Evolutionary conservation across 2,329 filamentous ascomycete species (phyloP).

Genomic region (Cryphonectria parasitica): DNA sequence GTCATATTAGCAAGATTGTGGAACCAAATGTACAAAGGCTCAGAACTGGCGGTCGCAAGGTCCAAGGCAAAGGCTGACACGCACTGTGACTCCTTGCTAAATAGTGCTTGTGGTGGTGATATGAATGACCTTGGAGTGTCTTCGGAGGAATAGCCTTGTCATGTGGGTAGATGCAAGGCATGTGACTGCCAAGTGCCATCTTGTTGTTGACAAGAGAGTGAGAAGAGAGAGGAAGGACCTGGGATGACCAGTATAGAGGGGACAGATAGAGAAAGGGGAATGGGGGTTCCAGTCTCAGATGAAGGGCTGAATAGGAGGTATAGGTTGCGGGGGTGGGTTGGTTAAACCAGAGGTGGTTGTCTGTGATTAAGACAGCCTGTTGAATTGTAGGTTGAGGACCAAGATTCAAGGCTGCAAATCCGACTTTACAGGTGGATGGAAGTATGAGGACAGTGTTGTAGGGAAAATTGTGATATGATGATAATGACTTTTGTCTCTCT

Average conservation of each 20-base stretch:
- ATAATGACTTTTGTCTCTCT: background rate
- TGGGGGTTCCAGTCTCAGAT: too few relatives aligned
- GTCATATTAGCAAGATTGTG: background rate
- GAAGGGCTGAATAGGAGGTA: background rate
- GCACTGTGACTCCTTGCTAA: slow-evolving; percentile 1
- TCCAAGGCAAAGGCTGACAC: background rate
- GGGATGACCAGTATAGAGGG: background rate
- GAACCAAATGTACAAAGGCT: background rate
- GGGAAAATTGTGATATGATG: background rate
- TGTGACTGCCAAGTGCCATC: slow-evolving; percentile 25
- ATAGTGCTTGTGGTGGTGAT: slow-evolving; percentile 25
- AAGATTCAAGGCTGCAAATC: background rate
- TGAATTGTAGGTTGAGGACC: background rate
- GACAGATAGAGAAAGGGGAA: background rate
- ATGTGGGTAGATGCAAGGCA: slow-evolving; percentile 18
- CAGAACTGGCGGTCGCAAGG: background rate
- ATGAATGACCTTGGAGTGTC: slow-evolving; percentile 23
- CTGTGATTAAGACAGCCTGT: too few relatives aligned
- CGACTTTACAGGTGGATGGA: background rate
- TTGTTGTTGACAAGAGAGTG: slow-evolving; percentile 14
- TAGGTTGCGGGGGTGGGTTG: background rate
- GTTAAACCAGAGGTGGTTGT: background rate
- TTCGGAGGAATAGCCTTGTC: slow-evolving; percentile 27
- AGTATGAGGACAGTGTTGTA: slow-evolving; percentile 9
- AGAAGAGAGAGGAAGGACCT: background rate